Evolutionary conservation across 768 basidiomycete species (phyloP).

Genomic region (Pleurotus cornucopiae): DNA sequence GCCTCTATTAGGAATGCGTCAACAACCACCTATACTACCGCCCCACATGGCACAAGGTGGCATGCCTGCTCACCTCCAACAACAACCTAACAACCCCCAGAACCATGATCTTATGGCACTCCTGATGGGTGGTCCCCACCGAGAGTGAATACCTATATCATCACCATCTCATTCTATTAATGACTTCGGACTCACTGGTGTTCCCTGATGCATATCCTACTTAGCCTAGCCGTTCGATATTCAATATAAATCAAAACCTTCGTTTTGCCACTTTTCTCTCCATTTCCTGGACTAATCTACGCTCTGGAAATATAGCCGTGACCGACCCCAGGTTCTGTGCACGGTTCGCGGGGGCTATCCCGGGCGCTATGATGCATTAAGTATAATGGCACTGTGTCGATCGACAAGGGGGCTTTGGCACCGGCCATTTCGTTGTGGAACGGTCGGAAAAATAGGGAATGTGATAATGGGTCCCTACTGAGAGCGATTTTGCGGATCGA

Average conservation of each 20-base stretch:
- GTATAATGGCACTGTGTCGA: background rate
- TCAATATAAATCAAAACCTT: slow-evolving; percentile 1
- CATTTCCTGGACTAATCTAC: no score
- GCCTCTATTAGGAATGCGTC: slow-evolving; percentile 44
- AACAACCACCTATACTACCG: slow-evolving; percentile 47
- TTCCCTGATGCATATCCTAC: slow-evolving; percentile 6
- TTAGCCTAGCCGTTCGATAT: slow-evolving; percentile 1
- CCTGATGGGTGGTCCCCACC: slow-evolving; percentile 68
- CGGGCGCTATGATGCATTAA: no score
- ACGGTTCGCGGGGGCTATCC: no score
- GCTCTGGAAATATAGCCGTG: no score
- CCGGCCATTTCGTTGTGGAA: background rate
- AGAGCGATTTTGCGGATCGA: no score
- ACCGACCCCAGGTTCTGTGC: no score
- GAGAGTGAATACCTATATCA: slow-evolving; percentile 45
- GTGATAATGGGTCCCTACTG: background rate
- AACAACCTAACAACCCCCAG: slow-evolving; percentile 51
- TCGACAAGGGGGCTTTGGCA: background rate
- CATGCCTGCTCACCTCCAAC: slow-evolving; percentile 57
- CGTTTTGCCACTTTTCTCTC: no score
- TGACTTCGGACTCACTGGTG: slow-evolving; percentile 6
- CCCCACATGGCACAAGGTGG: slow-evolving; percentile 44
- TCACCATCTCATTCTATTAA: background rate
- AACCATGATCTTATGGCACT: slow-evolving; percentile 80
- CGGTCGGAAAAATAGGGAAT: background rate